Base-by-base conservation (phyloP, 352 stramenopile genomes). In the Lagenidium sp. region DNA sequence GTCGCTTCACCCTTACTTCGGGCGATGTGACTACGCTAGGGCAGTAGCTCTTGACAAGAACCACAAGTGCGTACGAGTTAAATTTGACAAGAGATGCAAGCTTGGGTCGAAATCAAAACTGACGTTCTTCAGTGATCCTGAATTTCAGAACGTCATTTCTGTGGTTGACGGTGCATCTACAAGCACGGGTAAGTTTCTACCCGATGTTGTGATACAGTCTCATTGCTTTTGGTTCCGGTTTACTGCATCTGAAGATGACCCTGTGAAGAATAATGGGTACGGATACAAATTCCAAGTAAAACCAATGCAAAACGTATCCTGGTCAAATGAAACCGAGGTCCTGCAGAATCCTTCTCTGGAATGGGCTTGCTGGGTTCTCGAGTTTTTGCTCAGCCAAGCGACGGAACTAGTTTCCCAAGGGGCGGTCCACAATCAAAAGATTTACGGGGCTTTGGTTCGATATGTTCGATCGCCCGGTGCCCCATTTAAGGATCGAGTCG, bases 181-280 rank as follows among this genome's bases (percentile, higher is more conserved):
- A 19, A 46, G 51, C 34, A 54, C 44, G 10, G 54, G 51, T 1
- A 63, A 75, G 47, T 40, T 47, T n/a, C 18, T 74, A n/a, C 65
- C 76, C 1, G 79, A 92, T 52, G 30, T 92, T 7, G 52, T 87
- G 16, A 68, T 92, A 29, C 72, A 84, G 41, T 76, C 70, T 4
- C 57, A 85, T 35, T 64, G 82, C 37, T 86, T 92, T 30, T 94
- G 82, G 82, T 91, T 91, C 52, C 78, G 73, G 19, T 91, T 94
- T 39, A 48, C 41, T 7, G 68, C 79, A 5, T 69, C 56, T 0
- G 78, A 92, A 50, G 82, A 94, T 4, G 68, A 83, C 22, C 36
- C 40, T 5, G 51, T 46, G 20, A 82, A 79, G 42, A 68, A 74
- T 44, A 52, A 88, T 32, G 71, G 71, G 1, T 92, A 90, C 45